Conservation (phyloP, 345 rosid species). For the Boechera stricta region DNA sequence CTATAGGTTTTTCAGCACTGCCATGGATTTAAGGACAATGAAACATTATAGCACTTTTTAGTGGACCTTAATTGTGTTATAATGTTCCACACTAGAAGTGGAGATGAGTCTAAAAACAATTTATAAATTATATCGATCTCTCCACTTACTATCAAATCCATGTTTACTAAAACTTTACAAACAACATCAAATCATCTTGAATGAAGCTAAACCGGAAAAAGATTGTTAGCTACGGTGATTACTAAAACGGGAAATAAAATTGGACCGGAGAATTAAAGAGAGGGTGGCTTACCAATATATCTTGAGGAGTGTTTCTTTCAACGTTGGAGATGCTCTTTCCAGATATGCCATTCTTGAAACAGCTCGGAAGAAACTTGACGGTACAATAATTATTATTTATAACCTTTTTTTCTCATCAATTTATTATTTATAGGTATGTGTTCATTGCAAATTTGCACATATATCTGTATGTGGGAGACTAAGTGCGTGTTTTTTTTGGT, state of each 20-base stretch:
- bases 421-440: neutral
- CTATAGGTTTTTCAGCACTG: slow-evolving; percentile 67
- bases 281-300: slow-evolving; percentile 37
- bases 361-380: slow-evolving; percentile 27
- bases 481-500: neutral
- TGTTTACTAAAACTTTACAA: neutral
- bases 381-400: neutral
- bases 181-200: neutral
- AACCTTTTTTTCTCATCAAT: neutral
- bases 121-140: neutral
- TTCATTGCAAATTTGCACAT: neutral
- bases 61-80: neutral
- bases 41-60: neutral
- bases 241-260: neutral
- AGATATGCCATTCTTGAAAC: slow-evolving; percentile 43
- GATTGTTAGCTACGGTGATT: neutral
- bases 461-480: neutral
- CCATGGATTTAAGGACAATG: slow-evolving; percentile 37
- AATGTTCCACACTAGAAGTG: neutral
- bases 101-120: neutral
- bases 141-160: neutral
- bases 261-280: neutral
- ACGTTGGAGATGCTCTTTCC: slow-evolving; percentile 40
- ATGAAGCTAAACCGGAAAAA: slow-evolving; percentile 2
- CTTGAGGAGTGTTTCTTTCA: slow-evolving; percentile 47